A percentile compares a stretch with the other conserved stretches of the same genome.
Conservation (phyloP, 345 rosid genomes). For the Aquilaria sinensis region DNA sequence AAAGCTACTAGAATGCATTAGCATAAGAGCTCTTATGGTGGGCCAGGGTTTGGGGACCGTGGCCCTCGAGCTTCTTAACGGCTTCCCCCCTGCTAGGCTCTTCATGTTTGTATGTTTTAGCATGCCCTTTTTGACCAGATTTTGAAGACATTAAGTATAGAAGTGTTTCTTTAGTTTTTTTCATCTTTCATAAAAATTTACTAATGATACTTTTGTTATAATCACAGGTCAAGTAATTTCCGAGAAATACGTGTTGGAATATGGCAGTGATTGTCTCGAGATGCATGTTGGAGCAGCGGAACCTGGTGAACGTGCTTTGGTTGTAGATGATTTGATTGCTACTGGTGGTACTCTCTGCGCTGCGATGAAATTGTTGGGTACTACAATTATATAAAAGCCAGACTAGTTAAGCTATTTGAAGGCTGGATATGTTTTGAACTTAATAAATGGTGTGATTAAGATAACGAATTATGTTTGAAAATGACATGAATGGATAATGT, state of each 20-base stretch:
- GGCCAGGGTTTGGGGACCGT: too few species aligned
- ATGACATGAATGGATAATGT: too few species aligned
- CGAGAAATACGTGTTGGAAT: slow-evolving; percentile 79
- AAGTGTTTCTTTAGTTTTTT: too few species aligned
- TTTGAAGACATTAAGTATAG: too few species aligned
- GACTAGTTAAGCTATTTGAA: neutral
- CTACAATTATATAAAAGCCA: neutral
- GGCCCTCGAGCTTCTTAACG: too few species aligned
- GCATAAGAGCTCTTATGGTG: too few species aligned
- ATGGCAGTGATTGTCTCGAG: slow-evolving; percentile 83
- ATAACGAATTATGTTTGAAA: too few species aligned
- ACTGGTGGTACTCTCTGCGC: slow-evolving; percentile 97
- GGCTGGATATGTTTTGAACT: neutral
- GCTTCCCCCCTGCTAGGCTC: too few species aligned
- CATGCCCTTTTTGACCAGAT: too few species aligned
- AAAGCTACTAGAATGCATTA: too few species aligned
- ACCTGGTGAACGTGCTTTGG: slow-evolving; percentile 70
- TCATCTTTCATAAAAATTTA: too few species aligned
- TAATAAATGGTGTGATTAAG: neutral
- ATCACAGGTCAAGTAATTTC: slow-evolving; percentile 73
- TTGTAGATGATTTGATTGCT: slow-evolving; percentile 88
- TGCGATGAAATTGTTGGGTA: slow-evolving; percentile 91
- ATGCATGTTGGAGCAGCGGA: slow-evolving; percentile 92
- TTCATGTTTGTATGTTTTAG: too few species aligned
- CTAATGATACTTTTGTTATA: neutral